A percentile compares a stretch with the other conserved stretches of the same genome.
phyloP scores from a whole-genome alignment of 2,329 filamentous ascomycete genomes.

The Nemania bipapillata region DNA sequence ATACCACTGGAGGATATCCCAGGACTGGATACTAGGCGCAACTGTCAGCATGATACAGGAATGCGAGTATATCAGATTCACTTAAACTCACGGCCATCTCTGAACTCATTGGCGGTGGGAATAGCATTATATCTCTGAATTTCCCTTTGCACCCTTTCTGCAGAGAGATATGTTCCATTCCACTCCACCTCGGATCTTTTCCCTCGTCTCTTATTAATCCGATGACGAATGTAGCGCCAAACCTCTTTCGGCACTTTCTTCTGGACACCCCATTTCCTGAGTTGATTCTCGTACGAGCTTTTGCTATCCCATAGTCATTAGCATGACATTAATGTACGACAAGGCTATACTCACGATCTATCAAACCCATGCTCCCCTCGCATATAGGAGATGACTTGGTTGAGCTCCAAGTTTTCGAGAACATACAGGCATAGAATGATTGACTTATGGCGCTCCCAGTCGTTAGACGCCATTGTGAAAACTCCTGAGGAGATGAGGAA shows the following conservation, averaged over 20 bases:
- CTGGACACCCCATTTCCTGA: slow-evolving; percentile 30
- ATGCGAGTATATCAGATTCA: not conserved
- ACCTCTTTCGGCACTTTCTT: slow-evolving; percentile 20
- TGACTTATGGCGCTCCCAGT: slow-evolving; percentile 1
- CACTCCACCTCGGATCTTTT: slow-evolving; percentile 12
- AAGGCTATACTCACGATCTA: not conserved
- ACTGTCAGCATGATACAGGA: not conserved
- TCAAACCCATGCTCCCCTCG: not conserved
- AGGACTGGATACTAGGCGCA: slow-evolving; percentile 21
- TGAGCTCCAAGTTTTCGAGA: not conserved
- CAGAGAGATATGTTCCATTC: slow-evolving; percentile 1
- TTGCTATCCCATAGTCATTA: slow-evolving; percentile 16
- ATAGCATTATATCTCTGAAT: slow-evolving; percentile 21
- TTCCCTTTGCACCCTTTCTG: slow-evolving; percentile 15
- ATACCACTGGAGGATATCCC: not conserved
- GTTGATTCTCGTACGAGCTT: slow-evolving; percentile 28
- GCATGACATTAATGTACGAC: not conserved
- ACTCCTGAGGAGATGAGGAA: not conserved
- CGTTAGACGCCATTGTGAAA: not conserved
- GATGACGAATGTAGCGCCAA: slow-evolving; percentile 21
- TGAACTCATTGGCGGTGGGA: slow-evolving; percentile 25
- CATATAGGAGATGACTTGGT: not conserved
- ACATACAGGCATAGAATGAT: not conserved
- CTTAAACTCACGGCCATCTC: not conserved
- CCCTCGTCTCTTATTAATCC: slow-evolving; percentile 16